phyloP scores from a whole-genome alignment of 2,329 filamentous ascomycete genomes.

The Ceratocystis lukuohia region DNA sequence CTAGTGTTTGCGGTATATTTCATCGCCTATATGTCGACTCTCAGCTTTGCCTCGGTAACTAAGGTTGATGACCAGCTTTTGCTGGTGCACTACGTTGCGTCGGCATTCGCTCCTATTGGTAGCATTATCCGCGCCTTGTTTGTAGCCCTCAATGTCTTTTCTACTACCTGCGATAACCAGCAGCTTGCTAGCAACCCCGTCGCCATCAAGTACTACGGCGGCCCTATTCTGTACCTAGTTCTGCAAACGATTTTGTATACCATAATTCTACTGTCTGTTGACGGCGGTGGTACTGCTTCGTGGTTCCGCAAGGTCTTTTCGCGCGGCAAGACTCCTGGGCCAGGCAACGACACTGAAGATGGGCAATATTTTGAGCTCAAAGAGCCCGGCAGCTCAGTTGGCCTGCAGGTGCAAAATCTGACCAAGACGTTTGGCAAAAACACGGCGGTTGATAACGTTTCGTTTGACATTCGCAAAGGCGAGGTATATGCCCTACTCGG shows the following conservation, averaged over 20 bases:
- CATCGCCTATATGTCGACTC: constrained; percentile 54
- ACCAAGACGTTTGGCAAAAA: constrained; percentile 66
- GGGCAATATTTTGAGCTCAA: constrained; percentile 37
- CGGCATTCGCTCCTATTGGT: constrained; percentile 60
- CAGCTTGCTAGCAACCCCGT: constrained; percentile 55
- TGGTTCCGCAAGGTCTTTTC: constrained; percentile 34
- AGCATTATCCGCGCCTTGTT: constrained; percentile 64
- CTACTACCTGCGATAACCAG: constrained; percentile 55
- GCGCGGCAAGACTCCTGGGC: constrained; percentile 18
- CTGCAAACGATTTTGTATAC: constrained; percentile 62
- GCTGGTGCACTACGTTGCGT: constrained; percentile 62
- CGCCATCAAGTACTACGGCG: constrained; percentile 61
- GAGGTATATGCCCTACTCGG: constrained; percentile 83
- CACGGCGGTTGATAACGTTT: constrained; percentile 75
- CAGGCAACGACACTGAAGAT: constrained; percentile 34
- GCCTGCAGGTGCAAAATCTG: constrained; percentile 65
- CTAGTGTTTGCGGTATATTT: constrained; percentile 58
- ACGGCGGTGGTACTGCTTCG: constrained; percentile 56
- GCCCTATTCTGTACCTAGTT: constrained; percentile 70
- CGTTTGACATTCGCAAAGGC: constrained; percentile 64
- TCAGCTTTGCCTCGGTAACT: constrained; percentile 61
- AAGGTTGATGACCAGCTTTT: constrained; percentile 54
- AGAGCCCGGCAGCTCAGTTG: constrained; percentile 38
- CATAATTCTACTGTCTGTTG: constrained; percentile 60
- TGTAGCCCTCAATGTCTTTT: constrained; percentile 70